phyloP scores from a whole-genome alignment of 2,329 filamentous ascomycete species.

The Domatiomyces catenatus region DNA sequence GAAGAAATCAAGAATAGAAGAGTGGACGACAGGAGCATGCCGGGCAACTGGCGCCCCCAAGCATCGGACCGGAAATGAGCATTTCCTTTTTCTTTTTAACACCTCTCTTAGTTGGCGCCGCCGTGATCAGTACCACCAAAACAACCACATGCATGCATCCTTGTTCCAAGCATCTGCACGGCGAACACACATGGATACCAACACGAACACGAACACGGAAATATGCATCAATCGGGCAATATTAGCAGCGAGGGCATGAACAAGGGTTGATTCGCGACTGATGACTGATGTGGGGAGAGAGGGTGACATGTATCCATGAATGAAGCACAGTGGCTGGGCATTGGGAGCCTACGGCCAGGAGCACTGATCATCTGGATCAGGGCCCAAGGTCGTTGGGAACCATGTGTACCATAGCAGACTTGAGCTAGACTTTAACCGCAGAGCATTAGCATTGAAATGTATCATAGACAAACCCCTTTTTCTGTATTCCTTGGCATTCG shows the following conservation, averaged over 20 bases:
- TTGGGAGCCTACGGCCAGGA: neutral
- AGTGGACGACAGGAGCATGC: neutral
- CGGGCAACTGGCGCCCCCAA: neutral
- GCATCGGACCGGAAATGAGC: neutral
- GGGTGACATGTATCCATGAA: neutral
- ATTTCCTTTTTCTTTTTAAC: conserved; percentile 4
- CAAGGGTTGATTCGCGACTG: neutral
- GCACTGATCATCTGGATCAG: neutral
- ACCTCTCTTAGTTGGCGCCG: conserved; percentile 1
- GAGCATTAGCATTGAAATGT: neutral
- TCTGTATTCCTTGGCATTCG: neutral
- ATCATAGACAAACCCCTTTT: neutral
- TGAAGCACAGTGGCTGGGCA: neutral
- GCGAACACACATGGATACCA: conserved; percentile 4
- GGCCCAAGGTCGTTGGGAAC: neutral
- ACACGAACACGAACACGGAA: conserved; percentile 2
- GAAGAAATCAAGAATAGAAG: neutral
- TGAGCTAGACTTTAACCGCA: neutral
- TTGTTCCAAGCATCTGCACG: neutral
- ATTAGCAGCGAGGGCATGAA: neutral
- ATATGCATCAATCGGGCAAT: neutral
- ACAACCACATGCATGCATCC: conserved; percentile 3
- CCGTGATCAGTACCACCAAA: neutral
- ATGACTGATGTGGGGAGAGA: neutral
- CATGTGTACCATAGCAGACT: neutral